Conservation (phyloP, 1,139 yeast genomes). For the Blastobotrys raffinosifermentans region DNA sequence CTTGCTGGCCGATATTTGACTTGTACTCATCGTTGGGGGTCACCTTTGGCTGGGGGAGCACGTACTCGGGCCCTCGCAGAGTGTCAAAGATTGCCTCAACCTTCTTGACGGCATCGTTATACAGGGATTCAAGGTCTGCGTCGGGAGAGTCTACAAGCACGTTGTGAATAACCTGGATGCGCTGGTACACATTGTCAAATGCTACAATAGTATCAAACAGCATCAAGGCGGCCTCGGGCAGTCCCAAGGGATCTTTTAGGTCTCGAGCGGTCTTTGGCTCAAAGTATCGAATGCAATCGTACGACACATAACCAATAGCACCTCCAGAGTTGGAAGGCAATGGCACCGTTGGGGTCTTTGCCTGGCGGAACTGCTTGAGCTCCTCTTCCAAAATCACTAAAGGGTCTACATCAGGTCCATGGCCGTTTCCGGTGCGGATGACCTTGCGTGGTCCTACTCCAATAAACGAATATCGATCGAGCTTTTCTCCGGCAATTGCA, state of each 20-base stretch:
- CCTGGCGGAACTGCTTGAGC: constrained; percentile 56
- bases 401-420: constrained; percentile 69
- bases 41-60: constrained; percentile 70
- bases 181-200: constrained; percentile 87
- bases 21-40: constrained; percentile 48
- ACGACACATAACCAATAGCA: constrained; percentile 90
- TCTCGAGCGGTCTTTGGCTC: constrained; percentile 80
- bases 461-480: constrained; percentile 85
- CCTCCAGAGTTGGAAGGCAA: constrained; percentile 67
- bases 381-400: constrained; percentile 67
- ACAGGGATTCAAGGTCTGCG: constrained; percentile 41
- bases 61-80: constrained; percentile 43
- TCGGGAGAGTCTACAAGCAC: constrained; percentile 36
- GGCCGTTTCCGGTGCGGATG: constrained; percentile 66
- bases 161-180: constrained; percentile 85
- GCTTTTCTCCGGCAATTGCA: constrained; percentile 81
- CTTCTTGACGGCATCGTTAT: constrained; percentile 48
- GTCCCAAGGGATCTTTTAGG: constrained; percentile 67
- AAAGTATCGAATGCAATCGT: constrained; percentile 92
- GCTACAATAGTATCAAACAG: constrained; percentile 84
- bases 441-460: constrained; percentile 80
- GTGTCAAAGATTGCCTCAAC: constrained; percentile 53
- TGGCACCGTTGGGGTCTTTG: constrained; percentile 63
- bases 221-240: constrained; percentile 93
- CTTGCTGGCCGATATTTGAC: constrained; percentile 89